phyloP scores from a whole-genome alignment of 495 filamentous ascomycete species.

The Viridothelium virens region DNA sequence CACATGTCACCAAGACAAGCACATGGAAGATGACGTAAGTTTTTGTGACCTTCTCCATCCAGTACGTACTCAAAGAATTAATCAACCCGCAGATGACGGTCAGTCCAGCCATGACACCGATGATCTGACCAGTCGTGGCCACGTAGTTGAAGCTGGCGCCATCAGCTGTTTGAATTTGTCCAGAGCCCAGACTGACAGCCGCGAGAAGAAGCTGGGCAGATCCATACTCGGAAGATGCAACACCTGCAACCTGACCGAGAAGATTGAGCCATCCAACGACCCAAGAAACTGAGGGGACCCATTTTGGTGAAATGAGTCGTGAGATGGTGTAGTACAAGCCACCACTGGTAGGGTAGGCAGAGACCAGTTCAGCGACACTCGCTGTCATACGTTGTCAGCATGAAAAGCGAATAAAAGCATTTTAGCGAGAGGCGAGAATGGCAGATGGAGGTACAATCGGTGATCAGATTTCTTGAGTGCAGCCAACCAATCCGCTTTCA shows the following conservation, averaged over 20 bases:
- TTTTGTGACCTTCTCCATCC: constrained; percentile 58
- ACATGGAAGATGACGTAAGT: constrained; percentile 60
- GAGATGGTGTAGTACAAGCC: constrained; percentile 47
- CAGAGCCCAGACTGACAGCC: constrained; percentile 47
- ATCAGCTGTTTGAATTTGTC: background rate
- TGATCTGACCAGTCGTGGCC: constrained; percentile 45
- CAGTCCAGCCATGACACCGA: constrained; percentile 55
- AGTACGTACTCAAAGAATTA: constrained; percentile 54
- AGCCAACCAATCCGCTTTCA: too few species aligned
- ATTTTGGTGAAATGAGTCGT: constrained; percentile 35
- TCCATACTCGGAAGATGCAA: constrained; percentile 56
- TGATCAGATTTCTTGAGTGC: background rate
- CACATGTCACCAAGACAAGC: constrained; percentile 47
- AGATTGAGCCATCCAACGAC: constrained; percentile 54
- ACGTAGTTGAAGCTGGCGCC: constrained; percentile 48
- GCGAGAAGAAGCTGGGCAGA: constrained; percentile 55
- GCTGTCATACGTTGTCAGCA: background rate
- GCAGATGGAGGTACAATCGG: background rate
- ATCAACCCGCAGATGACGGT: constrained; percentile 48
- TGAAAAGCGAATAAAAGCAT: background rate
- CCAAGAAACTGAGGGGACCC: constrained; percentile 36
- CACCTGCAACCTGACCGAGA: constrained; percentile 52
- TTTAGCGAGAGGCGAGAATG: background rate
- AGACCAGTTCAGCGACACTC: constrained; percentile 49
- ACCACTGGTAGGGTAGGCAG: constrained; percentile 52